Evolutionary conservation across 345 rosid genomes (phyloP), one percentile per base, ranked within the genome.

Genomic region (Hevea brasiliensis): DNA sequence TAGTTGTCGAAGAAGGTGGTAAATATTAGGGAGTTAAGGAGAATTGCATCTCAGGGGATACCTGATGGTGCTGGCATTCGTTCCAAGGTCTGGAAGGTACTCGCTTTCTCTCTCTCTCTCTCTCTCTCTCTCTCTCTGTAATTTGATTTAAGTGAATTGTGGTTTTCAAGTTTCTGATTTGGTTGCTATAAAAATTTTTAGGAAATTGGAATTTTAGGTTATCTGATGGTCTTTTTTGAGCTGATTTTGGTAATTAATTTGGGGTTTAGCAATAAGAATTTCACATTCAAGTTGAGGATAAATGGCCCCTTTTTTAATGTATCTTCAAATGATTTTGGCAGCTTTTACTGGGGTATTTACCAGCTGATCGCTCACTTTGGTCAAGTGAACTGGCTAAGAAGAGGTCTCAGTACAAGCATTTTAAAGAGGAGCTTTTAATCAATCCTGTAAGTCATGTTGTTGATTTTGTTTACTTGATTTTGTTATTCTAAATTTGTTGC

Each of bases 21-120:
- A 42, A 92, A 92, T 81, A 75, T 90, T 20, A 79, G 87, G 79
- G 98, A 92, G 74, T 70, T 94, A 75, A 88, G 97, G 85, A 92
- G 85, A 78, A 85, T 87, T 64, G 91, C 90, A 2, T 86, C 93
- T 7, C 98, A 90, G 75, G 97, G 98, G 63, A 51, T 90, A 79
- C 95, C 98, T 24, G 98, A 94, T 76, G 88, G 91, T 76, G 86
- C 85, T 44, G 98, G 97, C 44, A 83, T 89, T 75, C 96, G 97
- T 65, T 88, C 98, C 13, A 76, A 87, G 13, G 95, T 88, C 37
- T 94, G 98, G 98, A 94, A 94, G 97, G 98, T 94, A 14, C 20
- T 18, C 42, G 45, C 5, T 42, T 17, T 65, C 53, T 57, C 7
- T 29, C 12, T 56, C 29, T 26, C 35, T 8, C 8, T 44, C 3